Evolutionary conservation across 306 rosid genomes (phyloP), one percentile per base, ranked within the genome.

Genomic region (Oxytropis ochrocephala): DNA sequence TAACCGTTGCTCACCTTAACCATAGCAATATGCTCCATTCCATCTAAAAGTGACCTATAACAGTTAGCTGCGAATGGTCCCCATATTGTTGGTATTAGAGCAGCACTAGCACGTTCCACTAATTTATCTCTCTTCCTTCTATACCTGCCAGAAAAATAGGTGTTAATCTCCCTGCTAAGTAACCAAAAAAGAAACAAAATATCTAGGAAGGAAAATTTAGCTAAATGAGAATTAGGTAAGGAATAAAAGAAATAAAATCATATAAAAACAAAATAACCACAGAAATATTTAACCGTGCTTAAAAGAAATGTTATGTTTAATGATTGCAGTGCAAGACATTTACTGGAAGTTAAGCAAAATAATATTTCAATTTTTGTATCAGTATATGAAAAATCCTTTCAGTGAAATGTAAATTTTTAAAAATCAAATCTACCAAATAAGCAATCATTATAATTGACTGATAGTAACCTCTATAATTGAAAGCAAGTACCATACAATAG

Each of bases 1-100:
- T 63, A 51, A 29, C 65, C 58, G 68, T 41, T 17, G n/a, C 78
- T 76, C 74, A 94, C 98, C 86, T 94, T 94, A 48, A 94, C 98
- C 98, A 94, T 94, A 46, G 96, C 97, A 79, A 90, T 86, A 70
- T 94, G 98, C 81, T 90, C 98, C 57, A 88, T 88, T 60, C 97
- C 96, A 70, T 90, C 98, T 29, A 94, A 41, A 69, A 90, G 78
- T 16, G 98, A 88, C 69, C 76, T 81, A 76, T 90, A 94, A 70
- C 97, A 94, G 80, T 80, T 82, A 42, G 98, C 86, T 35, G 74
- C 65, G 64, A 85, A 94, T 30, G 98, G 94, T 38, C 98, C 97
- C 98, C 98, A 94, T 84, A 72, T 85, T 64, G 98, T 94, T 17
- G 98, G 98, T 78, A 94, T 94, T 18, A 51, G 69, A 21, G 96